Conservation (phyloP, 768 basidiomycete species). For the Dendrothele bispora region DNA sequence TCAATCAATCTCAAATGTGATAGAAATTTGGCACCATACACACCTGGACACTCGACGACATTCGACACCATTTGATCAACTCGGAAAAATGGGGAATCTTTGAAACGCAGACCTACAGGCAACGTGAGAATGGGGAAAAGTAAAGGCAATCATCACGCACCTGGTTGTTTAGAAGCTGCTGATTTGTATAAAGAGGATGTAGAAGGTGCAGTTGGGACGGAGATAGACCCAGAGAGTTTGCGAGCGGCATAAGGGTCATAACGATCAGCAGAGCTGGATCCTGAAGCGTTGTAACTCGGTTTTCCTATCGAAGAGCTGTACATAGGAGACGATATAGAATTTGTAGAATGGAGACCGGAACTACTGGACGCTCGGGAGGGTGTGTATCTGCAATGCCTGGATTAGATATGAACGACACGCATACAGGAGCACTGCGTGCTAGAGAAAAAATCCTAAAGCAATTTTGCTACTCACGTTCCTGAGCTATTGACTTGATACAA, state of each 20-base stretch:
- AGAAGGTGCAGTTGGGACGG: slow-evolving; percentile 34
- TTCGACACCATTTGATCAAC: slow-evolving; percentile 64
- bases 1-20: slow-evolving; percentile 1
- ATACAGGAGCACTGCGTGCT: background rate
- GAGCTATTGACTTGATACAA: slow-evolving; percentile 63
- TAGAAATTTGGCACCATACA: slow-evolving; percentile 15
- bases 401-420: background rate
- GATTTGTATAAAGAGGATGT: slow-evolving; percentile 33
- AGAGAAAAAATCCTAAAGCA: background rate
- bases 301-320: background rate
- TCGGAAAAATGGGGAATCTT: slow-evolving; percentile 75
- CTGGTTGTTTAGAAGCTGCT: slow-evolving; percentile 29
- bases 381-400: slow-evolving; percentile 6
- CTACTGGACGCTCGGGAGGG: slow-evolving; percentile 6
- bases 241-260: slow-evolving; percentile 72
- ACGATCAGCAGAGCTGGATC: slow-evolving; percentile 39
- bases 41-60: slow-evolving; percentile 80
- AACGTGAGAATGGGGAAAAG: slow-evolving; percentile 12
- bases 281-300: slow-evolving; percentile 31
- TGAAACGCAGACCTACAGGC: slow-evolving; percentile 67
- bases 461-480: slow-evolving; percentile 58
- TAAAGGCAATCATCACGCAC: slow-evolving; percentile 18
- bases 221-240: slow-evolving; percentile 25
- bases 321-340: slow-evolving; percentile 18
- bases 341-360: slow-evolving; percentile 18